phyloP scores from a whole-genome alignment of 768 basidiomycete genomes.

The Imleria badia region DNA sequence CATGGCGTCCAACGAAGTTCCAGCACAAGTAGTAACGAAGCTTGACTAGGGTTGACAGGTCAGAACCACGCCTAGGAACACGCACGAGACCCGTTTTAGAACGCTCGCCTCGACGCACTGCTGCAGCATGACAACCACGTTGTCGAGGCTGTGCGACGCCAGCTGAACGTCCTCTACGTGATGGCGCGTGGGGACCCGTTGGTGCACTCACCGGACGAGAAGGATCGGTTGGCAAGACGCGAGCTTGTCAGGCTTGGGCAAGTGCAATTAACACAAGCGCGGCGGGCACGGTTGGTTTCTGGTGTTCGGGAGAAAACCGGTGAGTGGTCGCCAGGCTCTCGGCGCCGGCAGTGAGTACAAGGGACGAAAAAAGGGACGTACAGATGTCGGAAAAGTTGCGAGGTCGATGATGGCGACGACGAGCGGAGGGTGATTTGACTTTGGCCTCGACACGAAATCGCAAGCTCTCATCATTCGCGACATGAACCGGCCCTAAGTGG shows the following conservation, averaged over 20 bases:
- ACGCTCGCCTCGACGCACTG: constrained; percentile 13
- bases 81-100: constrained; percentile 28
- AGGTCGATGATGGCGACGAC: constrained; percentile 31
- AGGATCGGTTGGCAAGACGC: constrained; percentile 17
- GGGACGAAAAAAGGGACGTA: constrained; percentile 14
- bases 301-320: constrained; percentile 15
- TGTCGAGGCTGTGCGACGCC: constrained; percentile 24
- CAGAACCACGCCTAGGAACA: constrained; percentile 19
- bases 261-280: constrained; percentile 27
- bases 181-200: not conserved
- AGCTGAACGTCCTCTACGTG: constrained; percentile 10
- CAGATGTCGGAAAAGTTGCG: constrained; percentile 14
- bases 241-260: constrained; percentile 21
- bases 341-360: not conserved
- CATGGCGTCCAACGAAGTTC: constrained; percentile 47
- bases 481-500: constrained; percentile 35
- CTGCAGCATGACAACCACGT: constrained; percentile 34
- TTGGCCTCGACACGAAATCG: constrained; percentile 29
- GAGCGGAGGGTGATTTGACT: constrained; percentile 27
- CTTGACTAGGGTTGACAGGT: constrained; percentile 14
- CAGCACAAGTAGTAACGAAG: constrained; percentile 15
- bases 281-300: constrained; percentile 28
- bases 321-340: constrained; percentile 18
- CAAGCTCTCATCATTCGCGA: constrained; percentile 24
- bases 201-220: constrained; percentile 24